Evolutionary conservation across 495 filamentous ascomycete genomes (phyloP), one percentile per base, ranked within the genome.

Genomic region (Geopyxis carbonaria): DNA sequence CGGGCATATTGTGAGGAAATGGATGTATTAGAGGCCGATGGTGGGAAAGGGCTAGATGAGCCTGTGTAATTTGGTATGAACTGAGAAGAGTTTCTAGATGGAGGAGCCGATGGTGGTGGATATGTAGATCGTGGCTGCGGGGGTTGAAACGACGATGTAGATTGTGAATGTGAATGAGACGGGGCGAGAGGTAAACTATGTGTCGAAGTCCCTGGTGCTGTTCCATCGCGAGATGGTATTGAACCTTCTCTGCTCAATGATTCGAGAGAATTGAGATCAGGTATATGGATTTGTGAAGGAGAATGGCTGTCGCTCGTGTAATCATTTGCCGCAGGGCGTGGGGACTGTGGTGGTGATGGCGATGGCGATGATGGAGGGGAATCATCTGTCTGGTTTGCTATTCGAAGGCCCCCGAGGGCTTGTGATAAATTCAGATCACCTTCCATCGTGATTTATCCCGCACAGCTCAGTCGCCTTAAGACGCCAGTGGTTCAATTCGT

Each of bases 311-410:
- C 25, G 36, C 38, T 20, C 2, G 13, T 15, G 34, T 22, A 37
- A 8, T 6, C 34, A 24, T 21, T 37, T 22, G 37, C 14, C 15
- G 34, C 6, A 20, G 29, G 61, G 59, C 44, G 65, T 61, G 31
- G 11, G 6, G 39, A 34, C 27, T 45, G 65, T 61, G 31, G 11
- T 14, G 39, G 32, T 27, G 47, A 43, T 20, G 30, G 22, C 30
- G 33, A 35, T 22, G 52, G 53, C 28, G 53, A 56, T 32, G 47
- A 43, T 25, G 52, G 52, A 28, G 78, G 65, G 22, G 78, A 74
- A 33, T 71, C 69, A 59, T 89, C 75, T 65, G 94, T 87, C 29
- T 91, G 89, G 58, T 99, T 99, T 45, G 91, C 91, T 54, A 95
- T 95, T 48, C 89, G 80, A 58, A 99, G 66, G 48, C 91, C 91